Evolutionary conservation across 306 rosid genomes (phyloP).

Genomic region (Canavalia gladiata): DNA sequence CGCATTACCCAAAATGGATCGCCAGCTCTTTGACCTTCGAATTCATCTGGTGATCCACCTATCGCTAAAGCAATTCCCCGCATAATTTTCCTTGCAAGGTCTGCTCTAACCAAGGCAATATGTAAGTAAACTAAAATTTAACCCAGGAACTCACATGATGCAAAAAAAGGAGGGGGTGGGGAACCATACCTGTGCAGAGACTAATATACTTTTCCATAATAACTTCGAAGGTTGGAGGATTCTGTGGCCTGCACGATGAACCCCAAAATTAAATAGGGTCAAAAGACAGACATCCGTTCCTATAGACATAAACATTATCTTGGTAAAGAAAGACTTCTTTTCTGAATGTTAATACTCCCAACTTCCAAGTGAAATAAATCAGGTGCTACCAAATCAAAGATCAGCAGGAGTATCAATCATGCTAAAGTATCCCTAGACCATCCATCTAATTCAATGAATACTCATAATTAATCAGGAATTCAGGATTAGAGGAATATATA

Average conservation of each 20-base stretch:
- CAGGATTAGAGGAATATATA: not conserved
- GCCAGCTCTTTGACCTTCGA: conserved; percentile 94
- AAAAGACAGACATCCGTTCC: not conserved
- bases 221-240: conserved; percentile 68
- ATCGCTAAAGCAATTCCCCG: conserved; percentile 89
- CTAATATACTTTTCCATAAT: conserved; percentile 80
- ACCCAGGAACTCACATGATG: not conserved
- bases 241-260: conserved; percentile 70
- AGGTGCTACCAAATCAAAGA: not conserved
- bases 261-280: conserved; percentile 37
- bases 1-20: conserved; percentile 94
- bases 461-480: conserved; percentile 12
- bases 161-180: not conserved
- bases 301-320: not conserved
- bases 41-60: conserved; percentile 88
- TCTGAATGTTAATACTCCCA: conserved; percentile 1
- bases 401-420: conserved; percentile 3
- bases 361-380: conserved; percentile 29
- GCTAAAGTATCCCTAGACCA: conserved; percentile 1
- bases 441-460: conserved; percentile 1
- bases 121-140: conserved; percentile 19
- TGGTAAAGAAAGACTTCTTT: not conserved
- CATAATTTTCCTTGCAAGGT: conserved; percentile 84
- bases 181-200: conserved; percentile 78
- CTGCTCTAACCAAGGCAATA: conserved; percentile 56